Evolutionary conservation across 768 basidiomycete genomes (phyloP), one percentile per base, ranked within the genome.

Genomic region (Russula dissimulans): DNA sequence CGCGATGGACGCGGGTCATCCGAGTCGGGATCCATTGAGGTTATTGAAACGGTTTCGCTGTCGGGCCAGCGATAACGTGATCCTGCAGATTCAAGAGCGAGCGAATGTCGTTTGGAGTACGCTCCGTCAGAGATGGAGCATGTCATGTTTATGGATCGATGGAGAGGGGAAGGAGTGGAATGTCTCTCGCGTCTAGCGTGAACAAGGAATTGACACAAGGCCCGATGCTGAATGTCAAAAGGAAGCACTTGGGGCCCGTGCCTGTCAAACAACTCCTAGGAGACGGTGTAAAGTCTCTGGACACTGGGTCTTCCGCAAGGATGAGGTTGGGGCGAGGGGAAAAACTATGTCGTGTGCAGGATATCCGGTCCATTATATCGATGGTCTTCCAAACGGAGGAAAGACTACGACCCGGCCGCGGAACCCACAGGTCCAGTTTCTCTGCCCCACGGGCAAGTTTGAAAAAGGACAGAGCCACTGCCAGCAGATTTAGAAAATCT

Each of bases 1-100:
- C 69, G 69, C 3, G 74, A 71, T 4, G 73, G 74, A 12, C 52
- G 66, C 4, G 54, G 18, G 22, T 36, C 41, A 2, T 58, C 59
- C 2, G 38, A 15, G 2, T 10, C 17, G 11, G 10, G 32, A 4
- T 53, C 59, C 11, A 39, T 57, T 36, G 54, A 34, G 31, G 52
- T 43, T 34, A 53, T 47, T 0, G 60, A 53, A 17, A 15, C 11
- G 29, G 14, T 0, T 1, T 57, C 45, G 6, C 10, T 36, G 15
- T 41, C 36, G 6, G 10, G 6, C 11, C 14, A 41, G n/a, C 4
- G 39, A 36, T 6, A 8, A 18, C 0, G 0, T 4, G 51, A 38
- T 44, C 18, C 3, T 29, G 12, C 17, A 14, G 22, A 14, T 22
- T 4, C 12, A 17, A n/a, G 5, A 12, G 38, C 6, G 18, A 26